phyloP scores from a whole-genome alignment of 441 rosid genomes.

The Gossypium davidsonii region DNA sequence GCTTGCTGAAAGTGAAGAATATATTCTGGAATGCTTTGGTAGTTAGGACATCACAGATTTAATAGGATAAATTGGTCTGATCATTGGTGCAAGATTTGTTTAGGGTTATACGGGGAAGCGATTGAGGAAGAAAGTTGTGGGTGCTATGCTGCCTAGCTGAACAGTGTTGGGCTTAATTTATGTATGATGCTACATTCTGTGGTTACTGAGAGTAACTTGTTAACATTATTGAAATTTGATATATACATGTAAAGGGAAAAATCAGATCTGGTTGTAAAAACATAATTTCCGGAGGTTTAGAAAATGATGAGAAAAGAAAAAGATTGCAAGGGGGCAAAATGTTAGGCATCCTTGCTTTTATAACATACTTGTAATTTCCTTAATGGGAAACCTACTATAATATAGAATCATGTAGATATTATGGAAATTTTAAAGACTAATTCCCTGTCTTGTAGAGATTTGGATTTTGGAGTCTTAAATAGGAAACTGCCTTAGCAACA shows the following conservation, averaged over 20 bases:
- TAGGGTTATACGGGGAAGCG: not conserved
- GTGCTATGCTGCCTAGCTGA: not conserved
- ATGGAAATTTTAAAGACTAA: constrained; percentile 2
- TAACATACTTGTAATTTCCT: not conserved
- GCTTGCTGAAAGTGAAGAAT: constrained; percentile 6
- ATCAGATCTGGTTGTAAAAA: not conserved
- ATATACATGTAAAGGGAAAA: not conserved
- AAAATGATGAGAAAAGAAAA: not conserved
- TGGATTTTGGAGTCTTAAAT: constrained; percentile 4
- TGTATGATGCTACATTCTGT: not conserved
- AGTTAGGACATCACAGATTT: not conserved
- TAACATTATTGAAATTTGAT: not conserved
- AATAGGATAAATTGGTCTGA: not conserved
- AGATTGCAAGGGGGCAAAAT: not conserved
- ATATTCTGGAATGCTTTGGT: not conserved
- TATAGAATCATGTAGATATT: not conserved
- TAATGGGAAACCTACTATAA: not conserved
- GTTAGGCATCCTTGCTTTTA: not conserved
- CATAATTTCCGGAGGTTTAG: not conserved
- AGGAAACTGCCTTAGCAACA: not conserved
- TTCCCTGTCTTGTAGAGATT: not conserved
- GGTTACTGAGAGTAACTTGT: not conserved
- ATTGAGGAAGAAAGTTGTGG: not conserved
- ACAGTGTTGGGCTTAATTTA: not conserved
- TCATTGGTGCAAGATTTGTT: not conserved